Percentiles rank a stretch among this genome's conserved stretches.
These are phyloP conservation scores for Multifurca ochricompacta DNA, from an alignment of 768 basidiomycete genomes.

Conservation along the genomic window DNA sequence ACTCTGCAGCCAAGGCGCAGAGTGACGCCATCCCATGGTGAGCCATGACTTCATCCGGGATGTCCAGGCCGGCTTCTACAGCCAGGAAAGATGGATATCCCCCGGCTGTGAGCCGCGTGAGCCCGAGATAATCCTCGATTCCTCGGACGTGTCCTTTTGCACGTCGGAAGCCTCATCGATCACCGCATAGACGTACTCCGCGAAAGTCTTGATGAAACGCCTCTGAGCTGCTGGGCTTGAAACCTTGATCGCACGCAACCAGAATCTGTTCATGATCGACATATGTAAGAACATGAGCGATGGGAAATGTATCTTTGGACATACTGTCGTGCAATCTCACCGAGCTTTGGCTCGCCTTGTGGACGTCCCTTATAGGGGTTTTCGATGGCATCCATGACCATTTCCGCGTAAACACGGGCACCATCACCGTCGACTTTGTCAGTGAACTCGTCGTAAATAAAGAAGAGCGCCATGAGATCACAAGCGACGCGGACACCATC, in stretches of 20 bases:
- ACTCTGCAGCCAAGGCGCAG: constrained; percentile 41
- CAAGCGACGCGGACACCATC: constrained; percentile 1
- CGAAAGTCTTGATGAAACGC: constrained; percentile 29
- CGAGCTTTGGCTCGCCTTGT: constrained; percentile 5
- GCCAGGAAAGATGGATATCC: constrained; percentile 42
- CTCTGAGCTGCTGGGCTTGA: constrained; percentile 8
- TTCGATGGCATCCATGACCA: constrained; percentile 8
- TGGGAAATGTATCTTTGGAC: too few species aligned
- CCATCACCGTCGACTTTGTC: constrained; percentile 5
- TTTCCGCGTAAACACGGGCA: not conserved
- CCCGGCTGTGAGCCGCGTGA: constrained; percentile 48
- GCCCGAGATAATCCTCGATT: constrained; percentile 44
- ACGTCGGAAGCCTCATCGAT: constrained; percentile 28
- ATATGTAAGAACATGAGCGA: too few species aligned
- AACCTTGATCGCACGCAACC: constrained; percentile 7
- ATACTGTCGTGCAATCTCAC: constrained; percentile 12
- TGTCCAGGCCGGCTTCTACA: constrained; percentile 49
- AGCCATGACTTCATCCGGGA: constrained; percentile 47
- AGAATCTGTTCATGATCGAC: constrained; percentile 1
- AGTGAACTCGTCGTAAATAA: constrained; percentile 10
- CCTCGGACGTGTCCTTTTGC: constrained; percentile 26
- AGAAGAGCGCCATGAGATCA: constrained; percentile 4
- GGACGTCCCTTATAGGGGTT: not conserved
- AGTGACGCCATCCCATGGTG: constrained; percentile 42
- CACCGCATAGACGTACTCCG: constrained; percentile 28